phyloP scores from a whole-genome alignment of 202 grass and related monocot species.

The Schoenoplectus tabernaemontani region DNA sequence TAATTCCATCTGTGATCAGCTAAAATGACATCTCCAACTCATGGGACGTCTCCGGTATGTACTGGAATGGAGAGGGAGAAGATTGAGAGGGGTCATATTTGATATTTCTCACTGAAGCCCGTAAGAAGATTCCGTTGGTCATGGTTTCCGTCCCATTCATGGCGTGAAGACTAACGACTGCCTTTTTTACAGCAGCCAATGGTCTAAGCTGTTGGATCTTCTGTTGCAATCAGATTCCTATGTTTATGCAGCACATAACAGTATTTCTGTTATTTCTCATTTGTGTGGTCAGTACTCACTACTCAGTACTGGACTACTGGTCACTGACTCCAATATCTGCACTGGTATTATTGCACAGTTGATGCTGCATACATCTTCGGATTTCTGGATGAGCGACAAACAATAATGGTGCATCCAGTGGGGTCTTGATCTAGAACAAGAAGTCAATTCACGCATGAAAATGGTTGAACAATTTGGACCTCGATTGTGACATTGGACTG shows the following conservation, averaged over 20 bases:
- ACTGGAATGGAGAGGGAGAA: not conserved
- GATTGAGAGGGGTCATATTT: not conserved
- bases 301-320: not conserved
- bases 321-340: not conserved
- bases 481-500: not conserved
- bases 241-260: not conserved
- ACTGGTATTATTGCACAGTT: not conserved
- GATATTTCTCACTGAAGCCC: not conserved
- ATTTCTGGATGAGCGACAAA: not conserved
- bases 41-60: not conserved
- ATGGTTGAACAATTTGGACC: not conserved
- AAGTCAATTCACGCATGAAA: slow-evolving; percentile 1
- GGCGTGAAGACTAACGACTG: not conserved
- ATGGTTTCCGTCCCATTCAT: not conserved
- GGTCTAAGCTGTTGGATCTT: not conserved
- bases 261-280: too few species aligned
- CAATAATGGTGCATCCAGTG: not conserved
- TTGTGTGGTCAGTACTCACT: too few species aligned
- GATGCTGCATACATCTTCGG: not conserved
- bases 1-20: not conserved
- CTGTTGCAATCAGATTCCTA: not conserved
- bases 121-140: not conserved
- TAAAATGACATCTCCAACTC: not conserved
- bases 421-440: not conserved
- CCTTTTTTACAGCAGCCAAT: not conserved